Evolutionary conservation across 164 flowering plant species (phyloP), one percentile per base, ranked within the genome.

Genomic region (Berberis thunbergii): DNA sequence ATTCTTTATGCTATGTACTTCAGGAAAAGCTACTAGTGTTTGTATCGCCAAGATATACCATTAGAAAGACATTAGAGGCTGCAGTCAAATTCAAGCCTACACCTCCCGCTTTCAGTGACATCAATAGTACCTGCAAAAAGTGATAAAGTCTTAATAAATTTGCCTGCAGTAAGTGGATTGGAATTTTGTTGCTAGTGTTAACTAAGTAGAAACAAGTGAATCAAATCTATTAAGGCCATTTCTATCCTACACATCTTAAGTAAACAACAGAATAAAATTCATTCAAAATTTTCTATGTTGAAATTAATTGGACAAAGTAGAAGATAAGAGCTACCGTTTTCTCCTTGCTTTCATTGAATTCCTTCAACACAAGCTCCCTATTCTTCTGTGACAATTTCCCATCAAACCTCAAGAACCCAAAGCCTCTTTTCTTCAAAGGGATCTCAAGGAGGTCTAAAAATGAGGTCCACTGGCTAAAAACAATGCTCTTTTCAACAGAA

Each of bases 381-480:
- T 83, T 78, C 66, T 78, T 84, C 79, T 90, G 95, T 0, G 62
- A 45, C 39, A 87, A 61, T 50, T 75, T 82, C 41, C 97, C 97
- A 71, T 88, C 95, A 72, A 76, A 87, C 59, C 95, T 80, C 64
- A 87, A 67, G 72, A 77, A 90, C 56, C 74, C 81, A 67, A 87
- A 71, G 41, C 80, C 74, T 60, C 59, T 84, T 45, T 67, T 79
- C 52, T 26, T 73, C 72, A 90, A 65, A 39, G 92, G 81, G 41
- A 82, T 81, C 78, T 90, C 84, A 64, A 90, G 45, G 11, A 88
- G 85, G 72, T 90, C 95, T 61, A 88, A 69, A 75, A 90, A 90
- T 54, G 95, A 74, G 52, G 97, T 90, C 95, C 92, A 90, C 67
- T 88, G 92, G 69, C 97, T 90, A 53, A 90, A 90, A 12, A 88